These are phyloP conservation scores for Prunella vulgaris DNA, from an alignment of 257 asterid genomes.

Conservation along the genomic window DNA sequence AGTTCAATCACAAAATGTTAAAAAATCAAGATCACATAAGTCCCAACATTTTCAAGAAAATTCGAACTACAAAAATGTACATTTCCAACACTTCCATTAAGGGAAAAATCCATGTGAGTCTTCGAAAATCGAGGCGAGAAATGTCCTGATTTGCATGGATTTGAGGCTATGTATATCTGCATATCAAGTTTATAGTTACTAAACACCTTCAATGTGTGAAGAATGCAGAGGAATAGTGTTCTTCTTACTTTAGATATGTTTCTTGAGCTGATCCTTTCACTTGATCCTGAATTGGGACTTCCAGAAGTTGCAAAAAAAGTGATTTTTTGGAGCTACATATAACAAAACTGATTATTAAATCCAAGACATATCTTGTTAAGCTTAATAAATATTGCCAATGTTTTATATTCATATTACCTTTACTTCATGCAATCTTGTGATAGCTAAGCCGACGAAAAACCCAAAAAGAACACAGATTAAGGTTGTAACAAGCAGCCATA, in stretches of 20 bases:
- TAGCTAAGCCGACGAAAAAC: constrained; percentile 22
- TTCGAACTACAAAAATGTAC: no score
- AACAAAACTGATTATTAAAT: neutral
- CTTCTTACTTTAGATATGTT: constrained; percentile 23
- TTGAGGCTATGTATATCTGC: constrained; percentile 40
- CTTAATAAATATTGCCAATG: no score
- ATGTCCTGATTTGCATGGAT: constrained; percentile 45
- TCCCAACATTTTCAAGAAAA: neutral
- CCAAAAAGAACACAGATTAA: constrained; percentile 24
- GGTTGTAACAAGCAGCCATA: constrained; percentile 10
- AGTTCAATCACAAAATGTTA: constrained; percentile 8
- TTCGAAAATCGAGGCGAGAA: constrained; percentile 26
- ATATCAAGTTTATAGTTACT: neutral
- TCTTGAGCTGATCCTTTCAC: constrained; percentile 3
- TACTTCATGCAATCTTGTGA: constrained; percentile 21
- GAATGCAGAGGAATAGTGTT: neutral
- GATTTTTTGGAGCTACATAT: constrained; percentile 8
- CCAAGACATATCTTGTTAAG: neutral
- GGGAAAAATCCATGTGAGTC: constrained; percentile 18
- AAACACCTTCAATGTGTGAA: constrained; percentile 13
- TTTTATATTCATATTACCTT: neutral
- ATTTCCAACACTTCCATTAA: constrained; percentile 19
- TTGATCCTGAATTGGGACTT: neutral
- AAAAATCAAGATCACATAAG: neutral
- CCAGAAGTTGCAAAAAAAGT: neutral